Evolutionary conservation across 192 early-diverging fungal genomes (phyloP), one percentile per base, ranked within the genome.

Genomic region (Coemansia sp.): DNA sequence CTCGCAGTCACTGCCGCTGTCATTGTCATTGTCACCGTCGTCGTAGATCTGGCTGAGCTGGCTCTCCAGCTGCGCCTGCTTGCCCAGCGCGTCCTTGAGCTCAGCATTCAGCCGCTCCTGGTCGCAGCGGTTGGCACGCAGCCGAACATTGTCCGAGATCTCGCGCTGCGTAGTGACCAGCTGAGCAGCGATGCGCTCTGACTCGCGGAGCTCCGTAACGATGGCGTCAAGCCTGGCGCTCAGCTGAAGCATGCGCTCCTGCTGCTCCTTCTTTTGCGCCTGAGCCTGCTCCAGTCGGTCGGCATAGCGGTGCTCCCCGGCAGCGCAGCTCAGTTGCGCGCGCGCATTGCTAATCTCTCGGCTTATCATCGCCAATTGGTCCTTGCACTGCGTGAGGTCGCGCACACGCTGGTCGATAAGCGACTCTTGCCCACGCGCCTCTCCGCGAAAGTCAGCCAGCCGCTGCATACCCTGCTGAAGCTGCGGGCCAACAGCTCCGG

Each of bases 161-260:
- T 71, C 60, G 53, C 83, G 67, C 70, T 73, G 76, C 53, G 69
- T 79, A 3, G 77, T 59, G 3, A 62, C 70, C 9, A 85, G 70
- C 62, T 71, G 70, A 7, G 69, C 76, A 9, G 82, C 76, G 4
- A 76, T 50, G 26, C 77, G 62, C 53, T 81, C 77, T 0, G 85
- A 71, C 36, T 76, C 73, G 26, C 84, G 66, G 55, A 88, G 51
- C 46, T 84, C 70, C 3, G 84, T 71, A 18, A 76, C 78, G 42
- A 86, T 69, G 0, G 43, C 60, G 14, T 83, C 71, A 61, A 86
- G 68, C 48, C 85, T 59, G 4, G 60, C 60, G 20, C 57, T 59
- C 23, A 77, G 36, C 14, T 66, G 68, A 3, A 40, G 60, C 34
- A 84, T 72, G 20, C 83, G 58, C 8, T 24, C 60, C 26, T 89